Conservation (phyloP, 257 asterid genomes). For the Nicotiana paniculata region DNA sequence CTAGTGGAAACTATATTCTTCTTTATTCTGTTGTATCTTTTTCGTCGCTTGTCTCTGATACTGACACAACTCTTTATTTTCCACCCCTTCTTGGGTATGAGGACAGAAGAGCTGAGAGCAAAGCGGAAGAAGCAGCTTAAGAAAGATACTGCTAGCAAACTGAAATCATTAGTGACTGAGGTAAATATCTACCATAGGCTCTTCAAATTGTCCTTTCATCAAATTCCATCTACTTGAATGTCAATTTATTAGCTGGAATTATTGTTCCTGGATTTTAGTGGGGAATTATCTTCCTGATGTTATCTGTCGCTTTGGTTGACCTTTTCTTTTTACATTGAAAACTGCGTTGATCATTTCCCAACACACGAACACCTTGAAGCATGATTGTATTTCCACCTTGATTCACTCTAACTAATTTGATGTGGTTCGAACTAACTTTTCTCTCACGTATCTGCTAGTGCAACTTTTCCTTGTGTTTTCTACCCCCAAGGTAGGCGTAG, state of each 20-base stretch:
- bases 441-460: not conserved
- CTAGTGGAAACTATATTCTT: not conserved
- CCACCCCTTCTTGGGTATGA: constrained; percentile 3
- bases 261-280: not conserved
- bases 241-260: not conserved
- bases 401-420: not conserved
- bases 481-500: not conserved
- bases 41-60: not conserved
- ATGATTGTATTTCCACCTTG: not conserved
- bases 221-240: not conserved
- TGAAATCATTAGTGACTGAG: constrained; percentile 86
- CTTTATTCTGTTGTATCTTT: not conserved
- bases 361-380: not conserved
- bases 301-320: not conserved
- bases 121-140: constrained; percentile 91
- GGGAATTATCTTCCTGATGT: not conserved
- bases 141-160: constrained; percentile 75
- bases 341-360: not conserved
- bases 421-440: not conserved
- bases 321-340: not conserved
- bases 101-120: constrained; percentile 84
- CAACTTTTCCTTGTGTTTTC: not conserved
- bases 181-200: constrained; percentile 24
- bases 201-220: not conserved
- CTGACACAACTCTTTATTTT: not conserved